Evolutionary conservation across 2,329 filamentous ascomycete species (phyloP), one percentile per base, ranked within the genome.

Genomic region (Mollisia scopiformis): DNA sequence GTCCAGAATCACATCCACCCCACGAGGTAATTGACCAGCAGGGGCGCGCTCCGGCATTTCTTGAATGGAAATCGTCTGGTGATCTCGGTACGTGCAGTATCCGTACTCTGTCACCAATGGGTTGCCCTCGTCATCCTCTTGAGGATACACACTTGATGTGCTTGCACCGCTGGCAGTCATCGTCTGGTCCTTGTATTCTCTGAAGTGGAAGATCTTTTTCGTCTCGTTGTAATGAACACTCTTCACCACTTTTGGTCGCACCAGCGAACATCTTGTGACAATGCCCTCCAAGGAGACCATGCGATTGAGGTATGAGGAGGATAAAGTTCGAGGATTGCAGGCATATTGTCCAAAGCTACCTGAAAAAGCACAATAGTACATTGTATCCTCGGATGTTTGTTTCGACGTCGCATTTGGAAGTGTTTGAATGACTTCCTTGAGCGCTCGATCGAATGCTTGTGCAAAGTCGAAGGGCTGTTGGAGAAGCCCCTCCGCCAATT

Each of bases 251-350:
- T 99, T 99, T 11, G 95, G 95, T 59, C 96, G 86, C 65, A 99
- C 96, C 21, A 99, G 83, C 25, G 93, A 97, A 78, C 92, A 96
- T 75, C 95, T 91, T 35, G 95, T 99, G 43, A 99, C 95, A 71
- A 99, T 99, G 50, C 95, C 95, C 77, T 99, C 95, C 55, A 99
- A 84, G 3, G 93, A 97, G 14, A 99, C 91, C 93, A 99, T 97
- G 72, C 91, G 89, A 76, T 99, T 99, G 59, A 99, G 84, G 71
- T 96, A 91, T 41, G 87, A 84, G 2, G 94, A 97, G 54, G 92
- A 92, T 30, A 99, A 80, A 0, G 95, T 98, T 68, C 95, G 87
- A 41, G 95, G 95, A 72, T 97, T 99, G 83, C 93, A 97, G 13
- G 93, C 85, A 75, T 92, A 95, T 74, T 97, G 88, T 67, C 96